These are phyloP conservation scores for Selaginella tamariscina DNA, from an alignment of 75 land plant species.

Conservation along the genomic window DNA sequence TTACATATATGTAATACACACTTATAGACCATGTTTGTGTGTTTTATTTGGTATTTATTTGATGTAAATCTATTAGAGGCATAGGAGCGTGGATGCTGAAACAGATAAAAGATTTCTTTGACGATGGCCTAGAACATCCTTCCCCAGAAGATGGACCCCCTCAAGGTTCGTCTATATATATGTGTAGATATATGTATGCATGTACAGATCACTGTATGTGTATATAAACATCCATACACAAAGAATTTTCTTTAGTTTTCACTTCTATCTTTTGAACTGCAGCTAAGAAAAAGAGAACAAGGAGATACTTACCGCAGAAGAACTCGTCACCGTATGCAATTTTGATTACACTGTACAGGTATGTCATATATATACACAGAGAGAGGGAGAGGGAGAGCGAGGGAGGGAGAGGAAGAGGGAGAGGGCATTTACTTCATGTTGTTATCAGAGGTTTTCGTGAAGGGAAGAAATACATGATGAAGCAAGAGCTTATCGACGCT, in stretches of 20 bases:
- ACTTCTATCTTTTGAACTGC: conserved; percentile 16
- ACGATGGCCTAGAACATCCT: conserved; percentile 17
- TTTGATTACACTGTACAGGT: conserved; percentile 57
- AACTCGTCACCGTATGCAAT: conserved; percentile 82
- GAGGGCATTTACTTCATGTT: background rate
- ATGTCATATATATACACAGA: conserved; percentile 22
- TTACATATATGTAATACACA: no score
- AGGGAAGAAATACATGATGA: conserved; percentile 62
- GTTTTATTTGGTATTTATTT: no score
- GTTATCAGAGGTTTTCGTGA: conserved; percentile 6
- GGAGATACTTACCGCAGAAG: conserved; percentile 71
- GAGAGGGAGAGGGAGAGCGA: background rate
- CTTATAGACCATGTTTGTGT: no score
- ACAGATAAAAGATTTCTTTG: conserved; percentile 50
- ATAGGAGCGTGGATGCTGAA: conserved; percentile 69
- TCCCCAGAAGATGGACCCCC: background rate
- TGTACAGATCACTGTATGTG: no score
- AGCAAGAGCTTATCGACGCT: conserved; percentile 87
- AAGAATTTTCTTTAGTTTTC: conserved; percentile 12
- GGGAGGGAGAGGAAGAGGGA: no score
- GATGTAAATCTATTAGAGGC: conserved; percentile 36
- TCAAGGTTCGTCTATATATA: background rate
- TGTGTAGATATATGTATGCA: no score
- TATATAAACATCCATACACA: no score
- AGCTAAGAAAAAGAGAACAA: conserved; percentile 43